Evolutionary conservation across 2,329 filamentous ascomycete genomes (phyloP), one percentile per base, ranked within the genome.

Genomic region (Pochonia chlamydosporia): DNA sequence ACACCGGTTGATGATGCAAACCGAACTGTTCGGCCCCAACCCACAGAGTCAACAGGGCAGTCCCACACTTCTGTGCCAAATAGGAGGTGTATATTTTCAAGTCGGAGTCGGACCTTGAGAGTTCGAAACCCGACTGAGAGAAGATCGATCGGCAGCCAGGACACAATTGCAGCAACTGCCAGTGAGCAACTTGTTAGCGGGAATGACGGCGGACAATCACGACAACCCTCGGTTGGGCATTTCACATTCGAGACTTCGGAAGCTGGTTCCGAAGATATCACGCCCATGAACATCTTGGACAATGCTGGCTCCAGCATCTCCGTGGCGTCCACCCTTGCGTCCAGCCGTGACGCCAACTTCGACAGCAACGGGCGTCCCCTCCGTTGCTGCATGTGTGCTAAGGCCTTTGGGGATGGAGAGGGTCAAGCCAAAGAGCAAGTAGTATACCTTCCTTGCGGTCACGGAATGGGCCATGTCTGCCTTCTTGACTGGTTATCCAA

Each of bases 401-500:
- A 39, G 14, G n/a, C 25, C 6, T 25, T 52, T 30, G 49, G 46
- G 1, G 20, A 13, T 4, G 44, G 43, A 13, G 13, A 20, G 21
- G 8, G 3, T 9, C 33, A 40, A 11, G 25, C 5, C 16, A 33
- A 26, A 9, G 60, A 63, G 36, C 21, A 14, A 9, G 44, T 42
- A 18, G 49, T 46, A 2, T 59, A 53, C 39, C 53, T 63, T 14
- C 56, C 56, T 5, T 63, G 60, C 37, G 59, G 61, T 11, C 59
- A 63, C 42, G 16, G 14, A 13, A 59, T 59, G 41, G 59, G 58
- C 8, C 49, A 55, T 20, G 7, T 36, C 4, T 63, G 61, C 21
- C 41, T 61, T 20, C 53, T 43, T 11, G 31, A 30, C 18, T 52
- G 46, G 48, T 43, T 54, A 18, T 5, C 20, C 2, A 10, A 23